Conservation (phyloP, 2,329 filamentous ascomycete genomes). For the Knufia petricola region DNA sequence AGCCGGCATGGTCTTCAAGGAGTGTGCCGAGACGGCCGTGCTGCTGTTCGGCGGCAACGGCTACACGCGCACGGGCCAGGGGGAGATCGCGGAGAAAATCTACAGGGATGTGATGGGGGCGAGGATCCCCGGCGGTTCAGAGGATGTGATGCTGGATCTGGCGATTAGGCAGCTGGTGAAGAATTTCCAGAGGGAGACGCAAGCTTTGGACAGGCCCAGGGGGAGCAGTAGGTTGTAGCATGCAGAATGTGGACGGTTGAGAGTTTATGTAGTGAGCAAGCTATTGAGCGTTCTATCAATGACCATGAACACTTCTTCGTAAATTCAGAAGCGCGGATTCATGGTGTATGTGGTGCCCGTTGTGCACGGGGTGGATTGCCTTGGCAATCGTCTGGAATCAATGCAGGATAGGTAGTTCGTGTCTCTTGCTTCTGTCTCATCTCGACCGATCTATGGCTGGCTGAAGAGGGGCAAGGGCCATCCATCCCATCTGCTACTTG, state of each 20-base stretch:
- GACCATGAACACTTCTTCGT: too few relatives aligned
- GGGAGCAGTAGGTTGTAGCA: slow-evolving; percentile 21
- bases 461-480: too few relatives aligned
- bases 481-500: too few relatives aligned
- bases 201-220: slow-evolving; percentile 14
- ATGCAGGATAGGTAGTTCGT: too few relatives aligned
- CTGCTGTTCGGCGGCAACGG: slow-evolving; percentile 68
- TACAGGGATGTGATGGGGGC: slow-evolving; percentile 52
- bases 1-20: slow-evolving; percentile 59
- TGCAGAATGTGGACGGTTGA: too few relatives aligned
- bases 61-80: slow-evolving; percentile 58
- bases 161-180: slow-evolving; percentile 61
- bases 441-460: too few relatives aligned
- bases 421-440: too few relatives aligned
- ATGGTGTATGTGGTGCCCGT: too few relatives aligned
- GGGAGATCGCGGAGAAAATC: slow-evolving; percentile 59
- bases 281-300: background rate
- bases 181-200: slow-evolving; percentile 39
- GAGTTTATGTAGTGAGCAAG: too few relatives aligned
- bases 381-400: too few relatives aligned
- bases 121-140: slow-evolving; percentile 57
- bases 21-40: slow-evolving; percentile 59
- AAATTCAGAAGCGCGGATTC: too few relatives aligned
- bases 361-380: too few relatives aligned
- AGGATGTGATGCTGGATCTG: slow-evolving; percentile 63